Evolutionary conservation across 2,329 filamentous ascomycete species (phyloP).

Genomic region (Botrytis fabae): DNA sequence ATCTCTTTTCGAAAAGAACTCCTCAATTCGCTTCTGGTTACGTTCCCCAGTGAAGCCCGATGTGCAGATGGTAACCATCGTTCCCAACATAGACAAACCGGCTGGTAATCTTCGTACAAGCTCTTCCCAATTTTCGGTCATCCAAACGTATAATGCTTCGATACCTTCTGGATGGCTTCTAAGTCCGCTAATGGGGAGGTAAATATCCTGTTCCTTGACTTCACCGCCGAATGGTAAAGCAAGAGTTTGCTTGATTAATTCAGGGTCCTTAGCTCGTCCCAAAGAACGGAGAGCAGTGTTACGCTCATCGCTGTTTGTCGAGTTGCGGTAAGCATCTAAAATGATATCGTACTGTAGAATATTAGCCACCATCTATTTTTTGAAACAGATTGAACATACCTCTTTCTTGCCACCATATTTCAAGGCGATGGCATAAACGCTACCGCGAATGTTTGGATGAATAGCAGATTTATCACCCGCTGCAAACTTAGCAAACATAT

Average conservation of each 20-base stretch:
- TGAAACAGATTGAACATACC: slow-evolving; percentile 47
- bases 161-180: slow-evolving; percentile 77
- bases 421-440: slow-evolving; percentile 81
- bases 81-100: slow-evolving; percentile 81
- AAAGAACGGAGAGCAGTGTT: slow-evolving; percentile 86
- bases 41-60: slow-evolving; percentile 75
- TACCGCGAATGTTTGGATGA: slow-evolving; percentile 86
- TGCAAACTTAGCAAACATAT: slow-evolving; percentile 86
- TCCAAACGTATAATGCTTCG: slow-evolving; percentile 76
- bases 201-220: slow-evolving; percentile 93
- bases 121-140: slow-evolving; percentile 85
- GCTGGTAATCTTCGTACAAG: slow-evolving; percentile 80
- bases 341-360: slow-evolving; percentile 67
- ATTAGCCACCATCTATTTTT: slow-evolving; percentile 25
- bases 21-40: slow-evolving; percentile 73
- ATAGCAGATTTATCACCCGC: slow-evolving; percentile 77
- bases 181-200: slow-evolving; percentile 80
- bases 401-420: slow-evolving; percentile 84
- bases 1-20: slow-evolving; percentile 79
- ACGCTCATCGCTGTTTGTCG: slow-evolving; percentile 80
- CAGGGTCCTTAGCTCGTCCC: slow-evolving; percentile 73
- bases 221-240: slow-evolving; percentile 73
- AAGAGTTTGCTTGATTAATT: slow-evolving; percentile 80
- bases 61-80: slow-evolving; percentile 79
- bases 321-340: slow-evolving; percentile 72